Evolutionary conservation across 2,329 filamentous ascomycete genomes (phyloP).

Genomic region (Fusarium sp.): DNA sequence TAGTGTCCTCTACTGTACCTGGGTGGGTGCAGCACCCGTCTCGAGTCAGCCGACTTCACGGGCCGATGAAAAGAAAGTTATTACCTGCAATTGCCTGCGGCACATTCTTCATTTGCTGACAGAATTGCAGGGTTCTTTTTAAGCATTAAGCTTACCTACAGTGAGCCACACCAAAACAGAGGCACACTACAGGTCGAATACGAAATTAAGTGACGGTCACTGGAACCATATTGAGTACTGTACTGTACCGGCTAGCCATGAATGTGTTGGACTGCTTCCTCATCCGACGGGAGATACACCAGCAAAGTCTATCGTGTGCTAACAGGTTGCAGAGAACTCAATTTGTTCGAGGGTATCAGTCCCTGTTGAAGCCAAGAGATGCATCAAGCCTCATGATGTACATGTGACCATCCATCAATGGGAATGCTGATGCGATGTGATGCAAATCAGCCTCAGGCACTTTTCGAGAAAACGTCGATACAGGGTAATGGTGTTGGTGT

Average conservation of each 20-base stretch:
- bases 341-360: too few species aligned
- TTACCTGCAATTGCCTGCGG: conserved; percentile 17
- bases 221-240: too few species aligned
- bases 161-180: conserved; percentile 13
- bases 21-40: background rate
- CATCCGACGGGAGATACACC: background rate
- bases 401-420: conserved; percentile 1
- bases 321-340: background rate
- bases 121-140: conserved; percentile 17
- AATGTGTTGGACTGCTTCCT: background rate
- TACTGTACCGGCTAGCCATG: too few species aligned
- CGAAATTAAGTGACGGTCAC: background rate
- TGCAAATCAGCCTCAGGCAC: conserved; percentile 5
- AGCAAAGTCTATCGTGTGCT: background rate
- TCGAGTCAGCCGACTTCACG: conserved; percentile 1
- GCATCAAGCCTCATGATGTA: background rate
- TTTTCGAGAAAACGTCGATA: conserved; percentile 14
- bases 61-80: conserved; percentile 23
- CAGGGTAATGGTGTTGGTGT: background rate
- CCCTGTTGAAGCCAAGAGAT: background rate
- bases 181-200: background rate
- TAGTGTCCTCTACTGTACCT: too few species aligned
- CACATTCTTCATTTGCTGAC: conserved; percentile 8
- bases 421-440: background rate
- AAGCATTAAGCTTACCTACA: conserved; percentile 26